A percentile compares a stretch with the other conserved stretches of the same genome.
Evolutionary conservation across 768 basidiomycete species (phyloP).

Genomic region (Tubosaeta brunneosetosa): DNA sequence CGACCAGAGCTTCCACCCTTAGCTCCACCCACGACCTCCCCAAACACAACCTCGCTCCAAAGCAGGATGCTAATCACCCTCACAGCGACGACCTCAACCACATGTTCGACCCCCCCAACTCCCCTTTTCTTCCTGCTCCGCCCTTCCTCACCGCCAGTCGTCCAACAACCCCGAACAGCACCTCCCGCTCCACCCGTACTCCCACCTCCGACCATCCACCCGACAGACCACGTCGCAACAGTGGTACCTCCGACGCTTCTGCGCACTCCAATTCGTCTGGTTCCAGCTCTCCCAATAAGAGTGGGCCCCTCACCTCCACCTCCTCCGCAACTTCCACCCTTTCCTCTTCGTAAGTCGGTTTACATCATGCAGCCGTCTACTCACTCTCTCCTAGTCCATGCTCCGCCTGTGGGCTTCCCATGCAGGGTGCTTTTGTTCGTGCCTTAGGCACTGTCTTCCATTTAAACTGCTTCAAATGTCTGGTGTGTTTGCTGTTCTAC

Average conservation of each 20-base stretch:
- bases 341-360: conserved; percentile 52
- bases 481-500: conserved; percentile 52
- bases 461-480: conserved; percentile 97
- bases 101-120: conserved; percentile 14
- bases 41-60: conserved; percentile 40
- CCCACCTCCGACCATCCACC: conserved; percentile 54
- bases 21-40: conserved; percentile 50
- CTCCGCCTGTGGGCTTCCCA: conserved; percentile 70
- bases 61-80: conserved; percentile 42
- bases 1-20: conserved; percentile 63
- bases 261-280: conserved; percentile 52
- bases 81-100: conserved; percentile 72
- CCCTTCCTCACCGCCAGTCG: conserved; percentile 52
- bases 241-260: conserved; percentile 48
- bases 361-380: conserved; percentile 6
- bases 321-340: conserved; percentile 53
- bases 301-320: conserved; percentile 46
- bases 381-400: conserved; percentile 47
- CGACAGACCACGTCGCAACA: conserved; percentile 43
- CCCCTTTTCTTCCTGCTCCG: conserved; percentile 38
- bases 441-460: conserved; percentile 93
- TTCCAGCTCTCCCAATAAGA: conserved; percentile 35
- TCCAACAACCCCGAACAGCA: conserved; percentile 53
- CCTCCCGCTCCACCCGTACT: conserved; percentile 41
- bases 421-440: conserved; percentile 95